Percentiles rank a stretch among this genome's conserved stretches.
These are phyloP conservation scores for Entonaema liquescens DNA, from an alignment of 495 filamentous ascomycete genomes.

Conservation along the genomic window DNA sequence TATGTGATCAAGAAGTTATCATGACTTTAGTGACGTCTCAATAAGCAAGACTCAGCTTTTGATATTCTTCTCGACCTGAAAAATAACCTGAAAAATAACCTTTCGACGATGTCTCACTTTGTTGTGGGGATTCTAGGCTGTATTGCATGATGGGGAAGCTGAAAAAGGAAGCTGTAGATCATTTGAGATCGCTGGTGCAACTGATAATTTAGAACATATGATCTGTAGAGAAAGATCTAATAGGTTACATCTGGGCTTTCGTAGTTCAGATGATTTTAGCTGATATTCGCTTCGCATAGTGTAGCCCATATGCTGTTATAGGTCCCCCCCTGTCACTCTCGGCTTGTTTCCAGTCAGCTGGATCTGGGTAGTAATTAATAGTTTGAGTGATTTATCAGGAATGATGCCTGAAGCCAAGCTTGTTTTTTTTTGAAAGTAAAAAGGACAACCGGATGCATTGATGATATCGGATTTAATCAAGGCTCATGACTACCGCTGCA, in stretches of 20 bases:
- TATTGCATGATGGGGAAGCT: conserved; percentile 21
- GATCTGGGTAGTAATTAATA: conserved; percentile 27
- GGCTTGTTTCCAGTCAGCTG: conserved; percentile 36
- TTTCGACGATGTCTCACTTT: not conserved
- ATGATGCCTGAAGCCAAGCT: not conserved
- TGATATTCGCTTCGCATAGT: conserved; percentile 10
- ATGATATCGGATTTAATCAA: conserved; percentile 10
- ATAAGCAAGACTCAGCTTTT: not conserved
- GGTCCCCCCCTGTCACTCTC: not conserved
- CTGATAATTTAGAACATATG: conserved; percentile 28
- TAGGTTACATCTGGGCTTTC: conserved; percentile 16
- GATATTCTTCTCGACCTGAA: conserved; percentile 1
- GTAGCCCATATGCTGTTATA: not conserved
- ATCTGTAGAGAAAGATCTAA: conserved; percentile 23
- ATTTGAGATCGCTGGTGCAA: conserved; percentile 20
- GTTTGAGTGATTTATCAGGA: conserved; percentile 13
- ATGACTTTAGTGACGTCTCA: conserved; percentile 1
- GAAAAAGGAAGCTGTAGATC: conserved; percentile 30
- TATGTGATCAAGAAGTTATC: not conserved
- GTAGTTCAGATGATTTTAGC: conserved; percentile 28
- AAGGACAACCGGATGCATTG: conserved; percentile 16
- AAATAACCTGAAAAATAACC: conserved; percentile 3
- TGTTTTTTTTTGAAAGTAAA: conserved; percentile 6
- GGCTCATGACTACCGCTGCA: conserved; percentile 23
- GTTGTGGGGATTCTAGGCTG: not conserved